Base-by-base conservation (phyloP, 805 yeast species). In the Jamesozyma spencerorum region DNA sequence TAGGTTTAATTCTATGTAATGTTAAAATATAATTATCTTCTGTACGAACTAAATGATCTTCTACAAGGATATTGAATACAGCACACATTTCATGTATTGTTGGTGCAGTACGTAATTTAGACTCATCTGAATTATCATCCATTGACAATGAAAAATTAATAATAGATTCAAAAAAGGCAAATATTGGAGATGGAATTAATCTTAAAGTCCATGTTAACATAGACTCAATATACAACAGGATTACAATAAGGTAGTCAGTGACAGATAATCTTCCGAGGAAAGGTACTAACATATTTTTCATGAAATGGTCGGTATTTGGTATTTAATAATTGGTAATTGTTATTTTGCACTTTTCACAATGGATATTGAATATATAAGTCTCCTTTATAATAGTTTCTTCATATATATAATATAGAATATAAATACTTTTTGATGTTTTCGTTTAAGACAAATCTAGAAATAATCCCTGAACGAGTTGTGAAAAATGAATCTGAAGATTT, bases 1-100 rank as follows among this genome's bases (percentile, higher is more conserved):
- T 8, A 7, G 75, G 74, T 36, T 72, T 71, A 2, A 85, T 69
- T 36, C 95, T 66, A 54, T 88, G 96, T 2, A 86, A 48, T 0
- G 87, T 82, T 20, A 88, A 65, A 17, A 85, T 54, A 54, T 85
- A 88, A 27, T 81, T 81, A 57, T 88, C 97, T 34, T 69, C 64
- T 0, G 97, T 88, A 38, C 70, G 65, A 1, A 86, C 86, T 10
- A 90, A 65, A 54, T 85, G 88, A 51, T 81, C 84, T 49, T 87
- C 88, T 12, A 81, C 70, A 2, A 64, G 66, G 51, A 82, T 84
- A 1, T 87, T 90, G 55, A 79, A 84, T 1, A 81, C 45, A 1
- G 51, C 61, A 43, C 87, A 81, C 67, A 88, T 76, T 36, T 79
- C 79, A 37, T 72, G 74, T 45, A 88, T 77, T 35, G 69, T 66